Evolutionary conservation across 2,329 filamentous ascomycete species (phyloP), one percentile per base, ranked within the genome.

Genomic region (Fusarium udum): DNA sequence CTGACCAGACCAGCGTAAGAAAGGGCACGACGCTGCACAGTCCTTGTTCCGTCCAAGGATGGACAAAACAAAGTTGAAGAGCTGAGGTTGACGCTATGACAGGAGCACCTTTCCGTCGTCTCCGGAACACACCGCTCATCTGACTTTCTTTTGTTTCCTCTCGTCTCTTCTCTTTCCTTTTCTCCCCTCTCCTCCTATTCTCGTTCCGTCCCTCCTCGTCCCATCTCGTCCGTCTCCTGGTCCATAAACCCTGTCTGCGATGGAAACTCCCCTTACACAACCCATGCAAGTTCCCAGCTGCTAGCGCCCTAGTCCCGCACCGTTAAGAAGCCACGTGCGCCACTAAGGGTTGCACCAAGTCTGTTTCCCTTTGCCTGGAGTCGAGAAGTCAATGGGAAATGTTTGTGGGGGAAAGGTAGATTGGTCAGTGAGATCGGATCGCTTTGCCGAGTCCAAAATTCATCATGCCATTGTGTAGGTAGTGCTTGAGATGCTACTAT

Each of bases 241-340:
- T 34, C 34, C 45, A 34, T 66, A 53, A 45, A 61, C 53, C 63
- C 53, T 52, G 63, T 53, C 39, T 52, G 48, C 32, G 42, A 59
- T 57, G 64, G 45, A 64, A 60, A 40, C 40, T 69, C 72, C 32
- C 64, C 70, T 66, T 56, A 48, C 43, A 59, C 72, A 62, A 69
- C 57, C 74, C 67, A 77, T 77, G 73, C 55, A 73, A 63, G 57
- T 59, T 70, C 45, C 55, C 64, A 52, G 62, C 34, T 69, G 37
- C 65, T 69, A 69, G 58, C 70, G 52, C 74, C 77, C 70, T 79
- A 78, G 76, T 71, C 70, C 78, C 78, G 78, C 78, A 79, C 78
- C 77, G 70, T 74, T 73, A 61, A 70, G 66, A 65, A 77, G 61
- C 78, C 78, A 79, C 78, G 78, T 79, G 78, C 75, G 75, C 72